Percentiles rank a stretch among this genome's conserved stretches.
These are phyloP conservation scores for Solioccasus polychromus DNA, from an alignment of 768 basidiomycete species.

Conservation along the genomic window DNA sequence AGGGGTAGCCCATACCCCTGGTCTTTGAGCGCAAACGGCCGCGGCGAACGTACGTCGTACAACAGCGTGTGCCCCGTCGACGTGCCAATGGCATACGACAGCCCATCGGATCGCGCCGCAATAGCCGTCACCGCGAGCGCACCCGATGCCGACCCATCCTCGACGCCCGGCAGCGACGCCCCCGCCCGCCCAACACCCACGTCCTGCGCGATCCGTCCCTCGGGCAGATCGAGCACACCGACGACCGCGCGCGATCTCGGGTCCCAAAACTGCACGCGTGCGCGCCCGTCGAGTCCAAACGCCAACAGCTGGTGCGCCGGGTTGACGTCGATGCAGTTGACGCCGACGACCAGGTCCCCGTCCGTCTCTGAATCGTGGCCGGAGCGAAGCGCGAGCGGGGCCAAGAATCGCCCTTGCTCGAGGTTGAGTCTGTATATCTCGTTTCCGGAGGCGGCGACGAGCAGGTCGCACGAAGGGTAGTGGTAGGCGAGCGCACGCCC, in stretches of 20 bases:
- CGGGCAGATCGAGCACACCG: slow-evolving; percentile 64
- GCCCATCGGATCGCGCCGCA: slow-evolving; percentile 79
- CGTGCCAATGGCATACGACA: slow-evolving; percentile 93
- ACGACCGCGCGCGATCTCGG: slow-evolving; percentile 77
- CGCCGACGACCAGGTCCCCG: slow-evolving; percentile 66
- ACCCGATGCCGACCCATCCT: slow-evolving; percentile 30
- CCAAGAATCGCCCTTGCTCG: slow-evolving; percentile 92
- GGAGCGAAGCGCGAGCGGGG: slow-evolving; percentile 59
- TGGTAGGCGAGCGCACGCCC: slow-evolving; percentile 93
- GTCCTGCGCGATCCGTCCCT: slow-evolving; percentile 45
- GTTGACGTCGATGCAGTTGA: slow-evolving; percentile 92
- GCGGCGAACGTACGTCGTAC: slow-evolving; percentile 87
- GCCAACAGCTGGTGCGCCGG: slow-evolving; percentile 86
- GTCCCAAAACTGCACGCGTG: slow-evolving; percentile 96
- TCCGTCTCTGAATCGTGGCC: too few species aligned
- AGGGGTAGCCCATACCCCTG: slow-evolving; percentile 95
- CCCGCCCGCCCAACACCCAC: slow-evolving; percentile 34
- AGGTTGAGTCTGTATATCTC: slow-evolving; percentile 94
- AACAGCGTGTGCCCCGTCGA: slow-evolving; percentile 92
- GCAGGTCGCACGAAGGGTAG: slow-evolving; percentile 88
- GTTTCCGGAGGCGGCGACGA: slow-evolving; percentile 78
- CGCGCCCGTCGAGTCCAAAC: slow-evolving; percentile 85
- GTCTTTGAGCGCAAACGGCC: slow-evolving; percentile 86
- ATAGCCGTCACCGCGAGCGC: slow-evolving; percentile 74
- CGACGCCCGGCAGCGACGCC: slow-evolving; percentile 32